Evolutionary conservation across 495 filamentous ascomycete species (phyloP).

Genomic region (Xylaria telfairii): DNA sequence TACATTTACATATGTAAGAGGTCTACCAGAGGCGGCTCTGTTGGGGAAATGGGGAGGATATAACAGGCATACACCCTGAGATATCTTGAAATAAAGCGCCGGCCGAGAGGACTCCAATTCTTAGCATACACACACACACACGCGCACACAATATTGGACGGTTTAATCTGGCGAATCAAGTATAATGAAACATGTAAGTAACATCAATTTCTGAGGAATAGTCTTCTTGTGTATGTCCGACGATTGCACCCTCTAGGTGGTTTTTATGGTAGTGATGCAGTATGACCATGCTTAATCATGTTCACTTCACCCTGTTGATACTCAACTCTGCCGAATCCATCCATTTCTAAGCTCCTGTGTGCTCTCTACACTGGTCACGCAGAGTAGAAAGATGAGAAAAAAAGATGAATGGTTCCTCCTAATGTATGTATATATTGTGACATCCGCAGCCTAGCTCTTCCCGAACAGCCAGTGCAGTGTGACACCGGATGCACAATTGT

Average conservation of each 20-base stretch:
- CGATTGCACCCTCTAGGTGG: neutral
- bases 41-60: neutral
- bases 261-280: neutral
- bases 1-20: too few relatives aligned
- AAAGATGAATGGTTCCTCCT: neutral
- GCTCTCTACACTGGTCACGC: neutral
- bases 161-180: neutral
- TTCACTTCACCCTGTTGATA: neutral
- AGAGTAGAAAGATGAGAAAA: neutral
- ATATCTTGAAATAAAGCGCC: neutral
- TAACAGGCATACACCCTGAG: neutral
- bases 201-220: neutral
- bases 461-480: too few relatives aligned
- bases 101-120: neutral
- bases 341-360: neutral
- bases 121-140: neutral
- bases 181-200: neutral
- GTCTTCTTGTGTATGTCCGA: neutral
- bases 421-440: neutral
- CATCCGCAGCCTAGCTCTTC: neutral
- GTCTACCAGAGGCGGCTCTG: conserved; percentile 11
- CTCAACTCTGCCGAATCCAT: neutral
- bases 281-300: neutral
- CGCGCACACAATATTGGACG: neutral
- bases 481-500: neutral